Evolutionary conservation across 768 basidiomycete species (phyloP).

Genomic region (Kwoniella dejecticola): DNA sequence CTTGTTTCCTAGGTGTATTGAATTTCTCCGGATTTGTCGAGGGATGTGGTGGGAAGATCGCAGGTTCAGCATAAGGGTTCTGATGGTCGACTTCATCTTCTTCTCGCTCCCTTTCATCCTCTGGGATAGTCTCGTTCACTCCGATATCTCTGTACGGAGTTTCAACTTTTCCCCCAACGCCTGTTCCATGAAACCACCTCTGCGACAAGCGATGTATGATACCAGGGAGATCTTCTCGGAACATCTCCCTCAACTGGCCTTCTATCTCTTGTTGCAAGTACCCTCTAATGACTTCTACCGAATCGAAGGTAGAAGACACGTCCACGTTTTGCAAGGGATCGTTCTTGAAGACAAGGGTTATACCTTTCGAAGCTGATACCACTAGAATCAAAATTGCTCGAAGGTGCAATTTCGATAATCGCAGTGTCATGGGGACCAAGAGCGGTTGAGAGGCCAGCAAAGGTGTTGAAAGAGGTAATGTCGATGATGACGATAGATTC

Average conservation of each 20-base stretch:
- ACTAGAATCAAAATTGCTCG: slow-evolving; percentile 96
- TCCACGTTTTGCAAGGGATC: slow-evolving; percentile 97
- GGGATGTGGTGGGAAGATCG: slow-evolving; percentile 50
- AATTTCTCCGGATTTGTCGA: slow-evolving; percentile 20
- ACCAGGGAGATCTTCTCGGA: slow-evolving; percentile 90
- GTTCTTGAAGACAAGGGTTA: slow-evolving; percentile 98
- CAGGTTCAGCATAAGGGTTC: slow-evolving; percentile 39
- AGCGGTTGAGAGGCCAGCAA: slow-evolving; percentile 92
- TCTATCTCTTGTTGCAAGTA: slow-evolving; percentile 98
- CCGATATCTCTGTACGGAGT: slow-evolving; percentile 68
- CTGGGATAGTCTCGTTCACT: slow-evolving; percentile 19
- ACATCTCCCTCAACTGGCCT: slow-evolving; percentile 95
- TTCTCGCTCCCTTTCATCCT: slow-evolving; percentile 31
- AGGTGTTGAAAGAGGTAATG: slow-evolving; percentile 53
- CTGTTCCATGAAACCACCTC: slow-evolving; percentile 70
- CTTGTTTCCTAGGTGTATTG: slow-evolving; percentile 35
- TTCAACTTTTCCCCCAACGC: slow-evolving; percentile 70
- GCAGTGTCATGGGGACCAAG: slow-evolving; percentile 96
- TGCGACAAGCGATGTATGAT: slow-evolving; percentile 96
- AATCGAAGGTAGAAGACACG: slow-evolving; percentile 96
- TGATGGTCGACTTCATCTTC: neutral
- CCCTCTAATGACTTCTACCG: slow-evolving; percentile 94
- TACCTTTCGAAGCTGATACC: slow-evolving; percentile 95
- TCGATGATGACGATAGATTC: slow-evolving; percentile 46
- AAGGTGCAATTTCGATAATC: slow-evolving; percentile 90